Evolutionary conservation across 73 alveolate species (phyloP).

Genomic region (Effrenium voratum): DNA sequence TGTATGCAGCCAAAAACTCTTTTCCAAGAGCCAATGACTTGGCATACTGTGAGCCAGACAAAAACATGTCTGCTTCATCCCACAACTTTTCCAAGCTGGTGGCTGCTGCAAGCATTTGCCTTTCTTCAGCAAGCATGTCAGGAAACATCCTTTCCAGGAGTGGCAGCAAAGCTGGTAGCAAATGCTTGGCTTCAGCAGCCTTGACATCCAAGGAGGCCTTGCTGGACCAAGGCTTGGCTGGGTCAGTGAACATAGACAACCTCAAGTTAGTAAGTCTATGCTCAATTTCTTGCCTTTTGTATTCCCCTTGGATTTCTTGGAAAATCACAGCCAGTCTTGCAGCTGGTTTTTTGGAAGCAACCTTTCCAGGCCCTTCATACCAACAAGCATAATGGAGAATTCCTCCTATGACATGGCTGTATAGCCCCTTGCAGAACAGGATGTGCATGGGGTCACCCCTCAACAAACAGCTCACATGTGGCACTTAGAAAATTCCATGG

Average conservation of each 20-base stretch:
- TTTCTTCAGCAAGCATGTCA: neutral
- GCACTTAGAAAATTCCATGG: slow-evolving; percentile 1
- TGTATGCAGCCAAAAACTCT: neutral
- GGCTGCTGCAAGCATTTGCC: slow-evolving; percentile 14
- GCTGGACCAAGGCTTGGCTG: neutral
- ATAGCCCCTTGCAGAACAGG: slow-evolving; percentile 17
- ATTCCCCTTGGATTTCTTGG: neutral
- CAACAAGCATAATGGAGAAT: neutral
- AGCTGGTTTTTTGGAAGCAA: neutral
- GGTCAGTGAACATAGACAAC: slow-evolving; percentile 33
- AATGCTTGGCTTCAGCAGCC: slow-evolving; percentile 39
- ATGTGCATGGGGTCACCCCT: slow-evolving; percentile 34
- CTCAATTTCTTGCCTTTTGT: neutral
- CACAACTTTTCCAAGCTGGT: slow-evolving; percentile 57
- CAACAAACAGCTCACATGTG: neutral
- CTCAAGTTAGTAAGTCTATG: slow-evolving; percentile 6
- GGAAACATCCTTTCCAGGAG: neutral
- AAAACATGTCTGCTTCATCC: neutral
- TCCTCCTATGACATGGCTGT: slow-evolving; percentile 4
- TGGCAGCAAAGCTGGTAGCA: slow-evolving; percentile 41
- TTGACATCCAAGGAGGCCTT: slow-evolving; percentile 7
- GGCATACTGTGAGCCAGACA: neutral
- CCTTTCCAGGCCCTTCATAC: slow-evolving; percentile 51
- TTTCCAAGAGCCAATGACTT: slow-evolving; percentile 16
- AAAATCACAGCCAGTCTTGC: slow-evolving; percentile 1